Percentiles rank a stretch among this genome's conserved stretches.
phyloP scores from a whole-genome alignment of 2,329 filamentous ascomycete genomes.

The Sordariomycetes sp. region DNA sequence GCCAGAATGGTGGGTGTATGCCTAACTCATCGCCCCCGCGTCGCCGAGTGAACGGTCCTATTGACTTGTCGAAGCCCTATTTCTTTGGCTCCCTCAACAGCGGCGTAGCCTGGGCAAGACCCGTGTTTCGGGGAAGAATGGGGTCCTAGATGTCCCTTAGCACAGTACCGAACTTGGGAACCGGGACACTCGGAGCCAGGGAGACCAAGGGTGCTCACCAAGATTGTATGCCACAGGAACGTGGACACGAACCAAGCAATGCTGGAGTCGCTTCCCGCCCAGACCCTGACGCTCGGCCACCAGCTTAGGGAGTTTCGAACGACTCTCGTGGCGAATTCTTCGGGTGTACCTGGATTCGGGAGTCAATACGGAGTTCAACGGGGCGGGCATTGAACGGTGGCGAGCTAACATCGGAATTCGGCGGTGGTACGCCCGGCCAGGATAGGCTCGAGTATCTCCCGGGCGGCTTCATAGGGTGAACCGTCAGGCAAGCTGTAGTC shows the following conservation, averaged over 20 bases:
- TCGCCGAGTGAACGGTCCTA: too few species aligned
- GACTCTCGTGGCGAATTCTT: conserved; percentile 11
- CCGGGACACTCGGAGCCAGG: neutral
- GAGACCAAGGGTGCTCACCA: neutral
- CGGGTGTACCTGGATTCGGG: conserved; percentile 8
- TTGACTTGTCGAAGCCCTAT: neutral
- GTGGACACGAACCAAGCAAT: conserved; percentile 10
- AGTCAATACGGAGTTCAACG: neutral
- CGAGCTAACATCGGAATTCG: neutral
- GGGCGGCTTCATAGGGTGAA: conserved; percentile 11
- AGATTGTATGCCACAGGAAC: conserved; percentile 3
- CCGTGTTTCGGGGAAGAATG: neutral
- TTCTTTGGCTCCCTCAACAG: neutral
- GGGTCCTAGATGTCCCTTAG: neutral
- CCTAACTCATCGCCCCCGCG: too few species aligned
- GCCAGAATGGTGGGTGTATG: too few species aligned
- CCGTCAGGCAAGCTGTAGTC: conserved; percentile 25
- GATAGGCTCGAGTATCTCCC: conserved; percentile 9
- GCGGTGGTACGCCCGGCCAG: conserved; percentile 4
- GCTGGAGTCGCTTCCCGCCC: conserved; percentile 4
- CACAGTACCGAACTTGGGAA: neutral
- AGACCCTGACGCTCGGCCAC: conserved; percentile 1
- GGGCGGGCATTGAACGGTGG: too few species aligned
- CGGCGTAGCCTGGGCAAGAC: neutral
- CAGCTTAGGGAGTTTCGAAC: conserved; percentile 8